A percentile compares a stretch with the other conserved stretches of the same genome.
These are phyloP conservation scores for Penicillium sp. DNA, from an alignment of 2,329 filamentous ascomycete genomes.

Conservation along the genomic window DNA sequence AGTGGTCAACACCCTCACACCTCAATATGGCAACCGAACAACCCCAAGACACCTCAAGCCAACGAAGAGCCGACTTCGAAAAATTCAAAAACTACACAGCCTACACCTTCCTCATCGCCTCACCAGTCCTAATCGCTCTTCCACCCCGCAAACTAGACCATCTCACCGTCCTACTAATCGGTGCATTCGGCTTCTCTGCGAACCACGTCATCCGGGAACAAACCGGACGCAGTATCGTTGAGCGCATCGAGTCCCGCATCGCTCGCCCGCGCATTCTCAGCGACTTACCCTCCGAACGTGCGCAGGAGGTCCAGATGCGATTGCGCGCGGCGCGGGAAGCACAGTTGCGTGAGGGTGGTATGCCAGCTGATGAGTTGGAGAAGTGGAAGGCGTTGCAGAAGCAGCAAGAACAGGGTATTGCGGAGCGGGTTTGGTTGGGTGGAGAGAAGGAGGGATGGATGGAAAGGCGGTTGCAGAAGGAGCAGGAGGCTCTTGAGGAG, in stretches of 20 bases:
- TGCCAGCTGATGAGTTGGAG: conserved; percentile 32
- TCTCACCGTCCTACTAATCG: conserved; percentile 39
- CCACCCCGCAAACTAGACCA: conserved; percentile 42
- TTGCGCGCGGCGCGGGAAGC: conserved; percentile 30
- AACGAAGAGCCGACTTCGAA: conserved; percentile 38
- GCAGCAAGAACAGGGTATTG: conserved; percentile 30
- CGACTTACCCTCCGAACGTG: conserved; percentile 35
- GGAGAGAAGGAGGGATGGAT: conserved; percentile 46
- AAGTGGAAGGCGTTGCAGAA: conserved; percentile 31
- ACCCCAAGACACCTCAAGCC: conserved; percentile 9
- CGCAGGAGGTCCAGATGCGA: conserved; percentile 34
- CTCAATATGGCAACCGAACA: conserved; percentile 14
- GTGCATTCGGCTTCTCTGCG: conserved; percentile 41
- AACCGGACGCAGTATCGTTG: conserved; percentile 37
- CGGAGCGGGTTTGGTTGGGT: conserved; percentile 42
- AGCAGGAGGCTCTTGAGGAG: conserved; percentile 44
- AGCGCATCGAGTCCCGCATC: conserved; percentile 31
- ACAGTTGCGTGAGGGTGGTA: conserved; percentile 21
- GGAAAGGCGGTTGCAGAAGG: conserved; percentile 42
- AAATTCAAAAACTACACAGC: conserved; percentile 44
- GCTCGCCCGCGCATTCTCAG: conserved; percentile 17
- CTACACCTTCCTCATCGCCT: conserved; percentile 37
- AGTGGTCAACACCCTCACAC: neutral
- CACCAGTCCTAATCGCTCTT: conserved; percentile 33
- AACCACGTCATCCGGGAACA: conserved; percentile 41